These are phyloP conservation scores for Rhynchosporium secalis DNA, from an alignment of 2,329 filamentous ascomycete species.

Conservation along the genomic window DNA sequence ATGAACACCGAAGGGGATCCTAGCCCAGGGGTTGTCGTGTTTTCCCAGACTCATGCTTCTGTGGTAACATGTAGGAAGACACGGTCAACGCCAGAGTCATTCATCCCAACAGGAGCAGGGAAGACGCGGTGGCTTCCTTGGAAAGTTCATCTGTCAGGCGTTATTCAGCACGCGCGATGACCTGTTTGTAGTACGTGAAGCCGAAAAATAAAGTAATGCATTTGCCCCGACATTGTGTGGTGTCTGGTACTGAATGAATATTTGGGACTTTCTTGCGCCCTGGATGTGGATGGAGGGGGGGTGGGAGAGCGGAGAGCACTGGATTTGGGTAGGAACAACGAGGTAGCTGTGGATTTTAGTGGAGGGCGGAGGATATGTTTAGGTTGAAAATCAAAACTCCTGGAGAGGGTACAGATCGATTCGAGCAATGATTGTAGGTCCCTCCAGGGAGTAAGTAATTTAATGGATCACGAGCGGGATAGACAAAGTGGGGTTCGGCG, in stretches of 20 bases:
- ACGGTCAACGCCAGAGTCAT: slow-evolving; percentile 8
- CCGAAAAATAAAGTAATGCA: background rate
- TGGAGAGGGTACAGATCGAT: background rate
- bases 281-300: background rate
- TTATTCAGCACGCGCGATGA: slow-evolving; percentile 6
- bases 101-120: slow-evolving; percentile 7
- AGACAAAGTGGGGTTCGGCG: slow-evolving; percentile 5
- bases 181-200: background rate
- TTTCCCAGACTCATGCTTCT: slow-evolving; percentile 1
- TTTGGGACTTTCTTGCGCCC: background rate
- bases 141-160: slow-evolving; percentile 8
- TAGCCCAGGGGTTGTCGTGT: background rate
- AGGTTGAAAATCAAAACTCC: background rate
- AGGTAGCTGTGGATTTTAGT: background rate
- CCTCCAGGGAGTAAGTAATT: background rate
- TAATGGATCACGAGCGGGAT: background rate
- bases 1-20: slow-evolving; percentile 13
- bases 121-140: slow-evolving; percentile 1
- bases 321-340: too few species aligned
- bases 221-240: background rate
- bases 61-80: slow-evolving; percentile 10
- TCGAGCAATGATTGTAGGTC: background rate
- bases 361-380: slow-evolving; percentile 2
- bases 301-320: too few species aligned
- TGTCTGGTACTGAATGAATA: background rate